phyloP scores from a whole-genome alignment of 768 basidiomycete species.

The Termitomyces sp. region DNA sequence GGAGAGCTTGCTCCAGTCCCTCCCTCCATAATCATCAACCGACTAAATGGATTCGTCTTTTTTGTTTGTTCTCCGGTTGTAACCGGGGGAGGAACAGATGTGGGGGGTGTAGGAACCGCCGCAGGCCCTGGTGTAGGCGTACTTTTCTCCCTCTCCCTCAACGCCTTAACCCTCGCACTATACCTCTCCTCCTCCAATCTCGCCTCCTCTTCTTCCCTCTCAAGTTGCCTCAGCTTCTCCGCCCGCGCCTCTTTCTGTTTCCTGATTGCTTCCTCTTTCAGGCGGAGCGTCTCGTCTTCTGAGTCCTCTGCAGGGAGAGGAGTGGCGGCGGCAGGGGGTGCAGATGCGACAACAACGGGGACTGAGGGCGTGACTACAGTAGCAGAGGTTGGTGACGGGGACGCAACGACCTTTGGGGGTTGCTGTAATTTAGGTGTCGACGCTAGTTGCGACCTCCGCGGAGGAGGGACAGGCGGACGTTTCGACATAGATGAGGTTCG shows the following conservation, averaged over 20 bases:
- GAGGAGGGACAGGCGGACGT: slow-evolving; percentile 34
- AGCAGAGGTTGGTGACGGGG: not conserved
- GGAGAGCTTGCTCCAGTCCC: slow-evolving; percentile 9
- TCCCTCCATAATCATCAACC: slow-evolving; percentile 46
- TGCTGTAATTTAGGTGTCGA: not conserved
- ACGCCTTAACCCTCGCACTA: slow-evolving; percentile 31
- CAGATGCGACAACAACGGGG: too few relatives aligned
- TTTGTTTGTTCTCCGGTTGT: slow-evolving; percentile 25
- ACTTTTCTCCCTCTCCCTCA: slow-evolving; percentile 30
- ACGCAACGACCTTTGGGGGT: not conserved
- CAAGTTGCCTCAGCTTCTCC: slow-evolving; percentile 64
- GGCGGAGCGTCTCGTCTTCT: slow-evolving; percentile 68
- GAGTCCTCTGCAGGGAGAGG: slow-evolving; percentile 47
- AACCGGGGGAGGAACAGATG: slow-evolving; percentile 10
- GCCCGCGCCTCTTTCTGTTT: slow-evolving; percentile 72
- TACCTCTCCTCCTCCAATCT: slow-evolving; percentile 32
- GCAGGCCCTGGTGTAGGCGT: slow-evolving; percentile 12
- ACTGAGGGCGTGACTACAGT: not conserved
- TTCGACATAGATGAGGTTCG: slow-evolving; percentile 16
- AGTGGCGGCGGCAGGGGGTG: not conserved
- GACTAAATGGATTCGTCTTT: slow-evolving; percentile 79
- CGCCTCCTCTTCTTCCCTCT: slow-evolving; percentile 46
- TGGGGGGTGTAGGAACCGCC: slow-evolving; percentile 16
- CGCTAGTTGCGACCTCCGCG: slow-evolving; percentile 8
- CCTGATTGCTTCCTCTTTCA: slow-evolving; percentile 64